Base-by-base conservation (phyloP, 768 basidiomycete genomes). In the Gloeopeniophorella convolvens region DNA sequence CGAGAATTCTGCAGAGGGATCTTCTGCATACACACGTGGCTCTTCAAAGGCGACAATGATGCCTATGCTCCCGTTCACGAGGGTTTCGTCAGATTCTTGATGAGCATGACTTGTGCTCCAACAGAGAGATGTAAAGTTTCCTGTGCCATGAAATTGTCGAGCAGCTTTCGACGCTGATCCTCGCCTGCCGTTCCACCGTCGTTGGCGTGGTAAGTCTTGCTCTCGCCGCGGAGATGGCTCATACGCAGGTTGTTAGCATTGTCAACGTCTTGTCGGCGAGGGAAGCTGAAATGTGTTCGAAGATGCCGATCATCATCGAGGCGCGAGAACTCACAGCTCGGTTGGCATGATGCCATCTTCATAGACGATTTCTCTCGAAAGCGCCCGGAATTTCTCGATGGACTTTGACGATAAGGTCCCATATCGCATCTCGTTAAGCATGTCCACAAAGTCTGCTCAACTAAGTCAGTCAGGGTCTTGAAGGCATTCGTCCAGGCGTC, bases 341-440 rank as follows among this genome's bases (percentile, higher is more conserved):
- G 96, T 98, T 2, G 95, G 82, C 28, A 78, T 85, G 13, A 96
- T 72, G 0, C 85, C 89, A 60, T 96, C 92, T 8, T 78, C 75
- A 58, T 90, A 93, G 3, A 70, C 51, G 16, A 94, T 80, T n/a
- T 73, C 65, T 28, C 93, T 73, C 2, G 79, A 74, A n/a, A 98
- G 71, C 0, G 68, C 69, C 57, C 66, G 77, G 72, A 98, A 97
- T 48, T 75, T 81, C 27, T 61, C 48, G 51, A 92, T 82, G 0
- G 92, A 93, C 18, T 70, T 68, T 3, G 61, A 54, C 1, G 82
- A 76, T 27, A 98, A 67, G 15, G 59, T 69, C 3, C 96, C 96
- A 59, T 91, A 95, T 13, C 96, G 82, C 96, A 98, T 98, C 65
- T 98, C 93, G 63, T 97, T 99, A 43, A 98, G 72, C 92, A 98